phyloP scores from a whole-genome alignment of 805 yeast genomes.

The Grigorovia jiainica region DNA sequence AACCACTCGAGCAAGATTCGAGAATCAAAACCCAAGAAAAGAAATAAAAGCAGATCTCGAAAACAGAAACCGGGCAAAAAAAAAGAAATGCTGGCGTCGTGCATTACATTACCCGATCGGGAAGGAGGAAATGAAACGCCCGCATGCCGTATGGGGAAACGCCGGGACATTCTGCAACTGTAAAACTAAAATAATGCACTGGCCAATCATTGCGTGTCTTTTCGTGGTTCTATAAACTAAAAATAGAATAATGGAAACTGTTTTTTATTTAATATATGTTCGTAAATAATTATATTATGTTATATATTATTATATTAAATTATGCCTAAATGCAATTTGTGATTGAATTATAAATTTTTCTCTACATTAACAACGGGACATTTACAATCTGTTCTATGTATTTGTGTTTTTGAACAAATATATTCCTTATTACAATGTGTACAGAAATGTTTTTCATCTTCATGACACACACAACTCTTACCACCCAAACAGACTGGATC shows the following conservation, averaged over 20 bases:
- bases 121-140: not conserved
- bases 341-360: too few species aligned
- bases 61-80: too few species aligned
- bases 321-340: not conserved
- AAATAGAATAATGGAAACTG: too few species aligned
- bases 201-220: too few species aligned
- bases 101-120: not conserved
- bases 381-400: not conserved
- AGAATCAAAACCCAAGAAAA: too few species aligned
- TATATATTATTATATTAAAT: too few species aligned
- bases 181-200: too few species aligned
- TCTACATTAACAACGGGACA: not conserved
- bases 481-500: slow-evolving; percentile 1
- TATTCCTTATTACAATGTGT: not conserved
- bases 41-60: too few species aligned
- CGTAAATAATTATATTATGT: too few species aligned
- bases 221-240: too few species aligned
- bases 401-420: not conserved
- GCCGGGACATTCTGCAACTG: not conserved
- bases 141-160: not conserved
- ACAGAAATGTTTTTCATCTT: not conserved
- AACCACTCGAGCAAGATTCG: too few species aligned
- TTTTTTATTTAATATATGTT: too few species aligned
- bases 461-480: not conserved
- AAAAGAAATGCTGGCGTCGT: not conserved